These are phyloP conservation scores for Pleurotus giganteus DNA, from an alignment of 768 basidiomycete species.

Conservation along the genomic window DNA sequence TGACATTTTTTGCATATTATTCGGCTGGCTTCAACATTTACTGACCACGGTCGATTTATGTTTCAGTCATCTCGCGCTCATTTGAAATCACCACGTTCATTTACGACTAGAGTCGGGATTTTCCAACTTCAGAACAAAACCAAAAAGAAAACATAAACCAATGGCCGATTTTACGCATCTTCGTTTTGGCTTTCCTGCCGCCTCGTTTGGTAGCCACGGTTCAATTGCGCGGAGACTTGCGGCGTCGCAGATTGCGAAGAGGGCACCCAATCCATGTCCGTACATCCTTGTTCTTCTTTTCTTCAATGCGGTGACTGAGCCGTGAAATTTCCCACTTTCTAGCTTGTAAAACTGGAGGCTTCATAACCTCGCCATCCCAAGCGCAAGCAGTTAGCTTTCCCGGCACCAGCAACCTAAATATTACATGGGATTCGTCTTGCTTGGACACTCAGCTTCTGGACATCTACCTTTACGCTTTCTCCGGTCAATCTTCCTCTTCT, in stretches of 20 bases:
- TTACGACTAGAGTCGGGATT: background rate
- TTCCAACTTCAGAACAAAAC: background rate
- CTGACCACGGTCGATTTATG: background rate
- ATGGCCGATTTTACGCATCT: constrained; percentile 3
- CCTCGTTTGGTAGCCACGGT: background rate
- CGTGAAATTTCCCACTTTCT: background rate
- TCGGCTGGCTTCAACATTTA: too few species aligned
- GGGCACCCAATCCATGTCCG: background rate
- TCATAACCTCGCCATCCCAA: constrained; percentile 57
- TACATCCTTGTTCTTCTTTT: background rate
- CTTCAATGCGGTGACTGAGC: background rate
- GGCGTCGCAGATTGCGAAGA: background rate
- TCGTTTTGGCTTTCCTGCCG: constrained; percentile 2
- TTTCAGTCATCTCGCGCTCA: background rate
- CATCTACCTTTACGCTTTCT: constrained; percentile 65
- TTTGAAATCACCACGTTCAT: background rate
- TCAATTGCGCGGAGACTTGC: background rate
- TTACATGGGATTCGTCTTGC: constrained; percentile 68
- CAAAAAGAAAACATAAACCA: background rate
- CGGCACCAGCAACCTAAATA: constrained; percentile 43
- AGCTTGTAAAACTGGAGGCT: constrained; percentile 57
- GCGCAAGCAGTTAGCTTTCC: constrained; percentile 40
- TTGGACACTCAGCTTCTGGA: constrained; percentile 50
- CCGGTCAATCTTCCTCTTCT: constrained; percentile 16
- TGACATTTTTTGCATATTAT: too few species aligned